Evolutionary conservation across 352 stramenopile genomes (phyloP).

Genomic region (Pythium graminicola): DNA sequence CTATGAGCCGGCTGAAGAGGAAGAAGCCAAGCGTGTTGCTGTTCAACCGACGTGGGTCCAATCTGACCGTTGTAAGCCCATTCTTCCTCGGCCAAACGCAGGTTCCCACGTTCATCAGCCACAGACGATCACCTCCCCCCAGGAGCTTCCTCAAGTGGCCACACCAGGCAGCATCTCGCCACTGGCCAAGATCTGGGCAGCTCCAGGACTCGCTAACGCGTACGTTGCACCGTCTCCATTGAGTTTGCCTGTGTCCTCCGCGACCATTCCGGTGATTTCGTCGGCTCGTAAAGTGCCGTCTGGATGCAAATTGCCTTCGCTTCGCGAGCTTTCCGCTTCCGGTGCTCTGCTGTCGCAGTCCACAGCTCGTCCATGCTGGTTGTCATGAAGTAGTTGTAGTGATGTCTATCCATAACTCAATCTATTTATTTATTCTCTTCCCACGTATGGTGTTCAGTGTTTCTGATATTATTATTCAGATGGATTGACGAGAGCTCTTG

Average conservation of each 20-base stretch:
- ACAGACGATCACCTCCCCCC: constrained; percentile 1
- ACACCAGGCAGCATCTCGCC: constrained; percentile 21
- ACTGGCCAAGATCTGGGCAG: constrained; percentile 21
- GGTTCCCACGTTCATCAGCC: constrained; percentile 2
- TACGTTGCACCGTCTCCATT: constrained; percentile 13
- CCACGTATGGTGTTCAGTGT: background rate
- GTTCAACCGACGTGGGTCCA: constrained; percentile 21
- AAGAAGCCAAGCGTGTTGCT: constrained; percentile 32
- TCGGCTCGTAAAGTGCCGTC: constrained; percentile 21
- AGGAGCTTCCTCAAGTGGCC: constrained; percentile 4
- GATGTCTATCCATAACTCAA: constrained; percentile 2
- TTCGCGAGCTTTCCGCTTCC: constrained; percentile 24
- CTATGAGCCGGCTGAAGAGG: constrained; percentile 27
- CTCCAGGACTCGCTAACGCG: constrained; percentile 8
- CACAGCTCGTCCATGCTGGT: constrained; percentile 25
- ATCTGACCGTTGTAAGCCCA: constrained; percentile 59
- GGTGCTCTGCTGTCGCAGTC: constrained; percentile 17
- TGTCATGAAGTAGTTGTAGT: constrained; percentile 11
- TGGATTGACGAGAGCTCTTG: background rate
- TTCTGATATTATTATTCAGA: background rate
- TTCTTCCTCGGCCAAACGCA: constrained; percentile 41
- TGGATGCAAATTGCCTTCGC: constrained; percentile 27
- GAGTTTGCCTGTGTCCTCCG: background rate
- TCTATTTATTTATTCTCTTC: constrained; percentile 20
- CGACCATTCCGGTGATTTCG: constrained; percentile 19